Evolutionary conservation across 768 basidiomycete species (phyloP).

Genomic region (Tricholoma saponaceum): DNA sequence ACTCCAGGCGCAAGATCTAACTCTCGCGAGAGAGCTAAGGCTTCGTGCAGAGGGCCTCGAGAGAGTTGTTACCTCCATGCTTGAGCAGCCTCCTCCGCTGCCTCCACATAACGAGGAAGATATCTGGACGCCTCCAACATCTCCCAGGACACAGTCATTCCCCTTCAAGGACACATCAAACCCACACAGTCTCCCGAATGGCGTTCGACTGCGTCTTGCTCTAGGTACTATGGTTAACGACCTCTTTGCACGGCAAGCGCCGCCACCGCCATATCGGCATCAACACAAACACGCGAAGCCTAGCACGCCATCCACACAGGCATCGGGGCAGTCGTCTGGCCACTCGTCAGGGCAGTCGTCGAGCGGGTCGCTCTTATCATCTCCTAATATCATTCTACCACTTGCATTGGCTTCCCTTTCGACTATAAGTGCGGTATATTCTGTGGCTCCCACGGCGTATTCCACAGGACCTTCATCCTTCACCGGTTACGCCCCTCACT

Average conservation of each 20-base stretch:
- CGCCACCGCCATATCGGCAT: slow-evolving; percentile 44
- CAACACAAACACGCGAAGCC: slow-evolving; percentile 20
- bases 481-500: slow-evolving; percentile 5
- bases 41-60: slow-evolving; percentile 79
- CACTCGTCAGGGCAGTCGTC: slow-evolving; percentile 15
- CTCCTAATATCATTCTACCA: slow-evolving; percentile 15
- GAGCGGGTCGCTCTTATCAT: slow-evolving; percentile 18
- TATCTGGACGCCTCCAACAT: slow-evolving; percentile 45
- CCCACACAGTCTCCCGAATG: slow-evolving; percentile 71
- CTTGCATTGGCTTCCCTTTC: slow-evolving; percentile 21
- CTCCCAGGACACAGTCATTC: slow-evolving; percentile 39
- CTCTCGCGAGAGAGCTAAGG: slow-evolving; percentile 58
- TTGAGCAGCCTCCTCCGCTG: slow-evolving; percentile 69
- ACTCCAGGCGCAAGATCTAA: slow-evolving; percentile 53
- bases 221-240: slow-evolving; percentile 79
- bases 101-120: slow-evolving; percentile 56
- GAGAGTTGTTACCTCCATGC: slow-evolving; percentile 78
- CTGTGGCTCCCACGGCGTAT: neutral
- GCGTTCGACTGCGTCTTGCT: slow-evolving; percentile 73
- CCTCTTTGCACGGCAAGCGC: slow-evolving; percentile 69
- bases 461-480: slow-evolving; percentile 16
- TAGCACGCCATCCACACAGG: neutral
- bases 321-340: neutral
- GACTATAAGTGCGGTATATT: slow-evolving; percentile 14
- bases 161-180: slow-evolving; percentile 27